Evolutionary conservation across 169 alveolate genomes (phyloP).

Genomic region (Cryptosporidium sp.): DNA sequence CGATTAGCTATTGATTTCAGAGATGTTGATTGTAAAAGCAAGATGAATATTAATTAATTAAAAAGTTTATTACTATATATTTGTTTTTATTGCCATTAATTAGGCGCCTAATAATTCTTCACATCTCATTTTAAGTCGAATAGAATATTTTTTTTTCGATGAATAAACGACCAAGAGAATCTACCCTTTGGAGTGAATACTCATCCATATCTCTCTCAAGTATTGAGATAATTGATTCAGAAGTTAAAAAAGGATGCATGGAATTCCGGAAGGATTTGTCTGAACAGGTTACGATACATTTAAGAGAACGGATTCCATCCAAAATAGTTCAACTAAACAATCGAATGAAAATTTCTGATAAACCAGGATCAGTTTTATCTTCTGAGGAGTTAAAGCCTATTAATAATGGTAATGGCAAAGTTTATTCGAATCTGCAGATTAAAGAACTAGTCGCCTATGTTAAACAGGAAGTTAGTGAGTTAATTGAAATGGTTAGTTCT

Average conservation of each 20-base stretch:
- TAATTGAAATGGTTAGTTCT: constrained; percentile 84
- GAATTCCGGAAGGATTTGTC: constrained; percentile 87
- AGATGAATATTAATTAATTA: background rate
- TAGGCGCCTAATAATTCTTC: constrained; percentile 25
- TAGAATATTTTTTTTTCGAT: background rate
- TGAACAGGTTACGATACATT: constrained; percentile 84
- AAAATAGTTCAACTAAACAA: constrained; percentile 87
- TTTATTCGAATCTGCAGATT: constrained; percentile 87
- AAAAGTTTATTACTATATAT: background rate
- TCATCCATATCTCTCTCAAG: constrained; percentile 64
- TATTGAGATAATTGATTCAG: constrained; percentile 85
- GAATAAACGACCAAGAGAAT: constrained; percentile 64
- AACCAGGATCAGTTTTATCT: constrained; percentile 37
- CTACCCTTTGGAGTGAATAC: constrained; percentile 45
- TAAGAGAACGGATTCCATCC: constrained; percentile 88
- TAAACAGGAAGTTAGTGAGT: constrained; percentile 87
- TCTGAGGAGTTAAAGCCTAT: constrained; percentile 21
- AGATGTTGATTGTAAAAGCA: background rate
- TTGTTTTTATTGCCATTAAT: background rate
- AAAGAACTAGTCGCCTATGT: constrained; percentile 83
- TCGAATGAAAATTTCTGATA: constrained; percentile 80
- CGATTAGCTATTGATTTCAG: background rate
- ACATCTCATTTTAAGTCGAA: background rate
- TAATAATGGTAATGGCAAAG: constrained; percentile 28
- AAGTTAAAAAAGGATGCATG: constrained; percentile 83